Evolutionary conservation across 2,329 filamentous ascomycete genomes (phyloP).

Genomic region (Fusarium begoniae): DNA sequence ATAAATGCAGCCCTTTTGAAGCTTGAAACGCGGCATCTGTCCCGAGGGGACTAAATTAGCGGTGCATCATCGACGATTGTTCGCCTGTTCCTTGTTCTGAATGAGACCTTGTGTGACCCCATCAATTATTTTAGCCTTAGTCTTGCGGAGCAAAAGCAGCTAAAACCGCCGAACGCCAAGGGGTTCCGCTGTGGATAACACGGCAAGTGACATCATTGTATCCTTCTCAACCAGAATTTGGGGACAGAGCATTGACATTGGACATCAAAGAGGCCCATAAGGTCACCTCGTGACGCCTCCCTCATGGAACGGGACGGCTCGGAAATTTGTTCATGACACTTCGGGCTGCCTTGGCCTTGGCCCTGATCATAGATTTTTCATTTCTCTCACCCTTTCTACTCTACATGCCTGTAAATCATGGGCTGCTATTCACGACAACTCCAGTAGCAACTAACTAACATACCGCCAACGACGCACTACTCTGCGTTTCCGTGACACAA

Average conservation of each 20-base stretch:
- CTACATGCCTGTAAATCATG: neutral
- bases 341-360: neutral
- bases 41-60: constrained; percentile 16
- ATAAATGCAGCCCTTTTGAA: neutral
- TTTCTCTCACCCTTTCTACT: neutral
- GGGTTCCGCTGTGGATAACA: constrained; percentile 8
- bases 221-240: constrained; percentile 13
- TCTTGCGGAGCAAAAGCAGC: constrained; percentile 6
- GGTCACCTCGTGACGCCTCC: constrained; percentile 6
- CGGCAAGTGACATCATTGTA: constrained; percentile 34
- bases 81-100: constrained; percentile 19
- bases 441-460: neutral
- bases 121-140: constrained; percentile 5
- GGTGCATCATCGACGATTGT: constrained; percentile 28
- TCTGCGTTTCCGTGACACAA: constrained; percentile 3
- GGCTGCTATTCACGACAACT: neutral
- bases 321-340: constrained; percentile 2
- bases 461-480: neutral
- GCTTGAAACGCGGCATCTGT: neutral
- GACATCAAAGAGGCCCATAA: neutral
- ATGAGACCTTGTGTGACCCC: neutral
- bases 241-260: constrained; percentile 7
- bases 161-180: constrained; percentile 20
- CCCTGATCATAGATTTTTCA: neutral
- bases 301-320: neutral